phyloP scores from a whole-genome alignment of 306 rosid species.

The Cicer cuneatum region DNA sequence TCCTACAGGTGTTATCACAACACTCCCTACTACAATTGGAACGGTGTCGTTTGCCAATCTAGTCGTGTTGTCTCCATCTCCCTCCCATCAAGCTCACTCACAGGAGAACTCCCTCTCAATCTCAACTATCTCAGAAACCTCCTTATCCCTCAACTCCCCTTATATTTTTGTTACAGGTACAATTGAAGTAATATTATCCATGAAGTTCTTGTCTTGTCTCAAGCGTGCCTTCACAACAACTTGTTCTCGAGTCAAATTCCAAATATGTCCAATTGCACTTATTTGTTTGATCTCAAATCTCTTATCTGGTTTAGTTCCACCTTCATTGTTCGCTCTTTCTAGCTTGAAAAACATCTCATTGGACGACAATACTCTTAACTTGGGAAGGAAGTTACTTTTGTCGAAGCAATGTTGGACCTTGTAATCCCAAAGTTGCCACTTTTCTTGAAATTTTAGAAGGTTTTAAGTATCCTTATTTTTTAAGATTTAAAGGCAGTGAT shows the following conservation, averaged over 20 bases:
- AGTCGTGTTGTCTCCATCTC: background rate
- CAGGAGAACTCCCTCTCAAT: background rate
- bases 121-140: background rate
- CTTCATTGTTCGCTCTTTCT: slow-evolving; percentile 48
- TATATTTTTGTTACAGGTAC: no score
- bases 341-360: slow-evolving; percentile 56
- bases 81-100: background rate
- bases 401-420: slow-evolving; percentile 41
- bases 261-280: slow-evolving; percentile 55
- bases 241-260: slow-evolving; percentile 70
- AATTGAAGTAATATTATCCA: no score
- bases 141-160: no score
- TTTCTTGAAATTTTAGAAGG: slow-evolving; percentile 61
- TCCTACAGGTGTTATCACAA: background rate
- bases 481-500: no score
- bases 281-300: slow-evolving; percentile 60
- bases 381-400: slow-evolving; percentile 66
- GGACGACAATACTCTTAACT: slow-evolving; percentile 57
- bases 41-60: background rate
- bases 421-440: slow-evolving; percentile 58
- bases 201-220: background rate
- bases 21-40: background rate
- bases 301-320: slow-evolving; percentile 70
- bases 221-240: slow-evolving; percentile 28
- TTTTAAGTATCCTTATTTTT: slow-evolving; percentile 52